A percentile compares a stretch with the other conserved stretches of the same genome.
phyloP scores from a whole-genome alignment of 768 basidiomycete species.

The Mycena floridula region DNA sequence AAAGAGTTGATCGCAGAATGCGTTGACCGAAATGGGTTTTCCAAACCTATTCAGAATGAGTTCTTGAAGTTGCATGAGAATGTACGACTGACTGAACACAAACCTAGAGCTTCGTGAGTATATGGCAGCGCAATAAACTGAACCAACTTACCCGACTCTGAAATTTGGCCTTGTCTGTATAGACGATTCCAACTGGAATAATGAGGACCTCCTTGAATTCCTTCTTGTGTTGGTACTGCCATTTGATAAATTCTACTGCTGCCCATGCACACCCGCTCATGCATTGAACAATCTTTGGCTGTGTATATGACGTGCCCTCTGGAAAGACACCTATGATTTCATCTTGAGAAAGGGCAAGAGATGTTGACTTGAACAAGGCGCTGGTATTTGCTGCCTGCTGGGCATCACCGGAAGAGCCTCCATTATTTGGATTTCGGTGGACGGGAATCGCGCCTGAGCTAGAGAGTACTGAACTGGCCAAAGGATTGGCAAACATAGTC shows the following conservation, averaged over 20 bases:
- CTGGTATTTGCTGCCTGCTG: background rate
- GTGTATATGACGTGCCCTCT: slow-evolving; percentile 51
- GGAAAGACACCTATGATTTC: slow-evolving; percentile 66
- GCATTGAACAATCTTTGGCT: slow-evolving; percentile 39
- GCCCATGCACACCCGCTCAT: slow-evolving; percentile 67
- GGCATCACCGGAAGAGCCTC: slow-evolving; percentile 4
- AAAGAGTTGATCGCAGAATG: slow-evolving; percentile 36
- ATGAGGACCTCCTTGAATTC: slow-evolving; percentile 33
- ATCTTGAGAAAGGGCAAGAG: slow-evolving; percentile 43
- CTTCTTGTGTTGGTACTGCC: slow-evolving; percentile 14
- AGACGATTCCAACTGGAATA: slow-evolving; percentile 63
- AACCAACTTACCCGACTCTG: slow-evolving; percentile 41
- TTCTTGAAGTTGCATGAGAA: slow-evolving; percentile 14
- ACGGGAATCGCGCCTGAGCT: slow-evolving; percentile 74
- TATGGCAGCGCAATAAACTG: background rate
- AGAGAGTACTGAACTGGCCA: slow-evolving; percentile 42
- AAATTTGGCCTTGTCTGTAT: slow-evolving; percentile 64
- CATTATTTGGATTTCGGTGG: slow-evolving; percentile 49
- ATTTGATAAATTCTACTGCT: slow-evolving; percentile 60
- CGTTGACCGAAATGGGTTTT: slow-evolving; percentile 40
- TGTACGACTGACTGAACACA: slow-evolving; percentile 14
- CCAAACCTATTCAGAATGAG: slow-evolving; percentile 38
- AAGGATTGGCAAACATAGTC: slow-evolving; percentile 54
- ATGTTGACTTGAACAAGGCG: slow-evolving; percentile 47
- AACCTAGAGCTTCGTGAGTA: slow-evolving; percentile 10